Evolutionary conservation across 2,329 filamentous ascomycete species (phyloP), one percentile per base, ranked within the genome.

Genomic region (Akanthomyces lecanii): DNA sequence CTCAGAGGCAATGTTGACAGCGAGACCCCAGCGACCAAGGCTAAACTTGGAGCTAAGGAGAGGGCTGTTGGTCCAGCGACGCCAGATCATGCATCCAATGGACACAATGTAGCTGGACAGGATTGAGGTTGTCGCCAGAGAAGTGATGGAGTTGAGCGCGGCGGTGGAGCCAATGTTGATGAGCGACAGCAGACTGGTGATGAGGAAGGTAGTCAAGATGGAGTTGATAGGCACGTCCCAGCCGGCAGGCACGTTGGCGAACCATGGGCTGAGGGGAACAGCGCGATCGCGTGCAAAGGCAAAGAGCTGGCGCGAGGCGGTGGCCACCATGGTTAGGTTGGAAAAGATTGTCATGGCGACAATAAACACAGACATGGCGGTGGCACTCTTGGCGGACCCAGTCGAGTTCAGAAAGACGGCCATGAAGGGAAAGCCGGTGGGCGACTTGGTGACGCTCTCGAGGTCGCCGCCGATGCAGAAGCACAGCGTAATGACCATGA

Each of bases 131-230:
- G 82, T 75, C 30, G 78, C 78, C 14, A 85, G 74, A 1, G 80
- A 83, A n/a, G 81, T 76, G 65, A 84, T 78, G 62, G 79, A 81
- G 67, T 83, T 81, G 70, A 84, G 82, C 5, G 81, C 82, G 7
- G 77, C 75, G 2, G 75, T 71, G n/a, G 77, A 82, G 45, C 78
- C 81, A 62, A 83, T 78, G 70, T 81, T 82, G 73, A 83, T 82
- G 61, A 82, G 72, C 0, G 76, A 77, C 8, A 82, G 72, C 10
- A 81, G 69, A 11, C 72, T 68, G 1, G 81, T 80, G 33, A 77
- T 76, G 4, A 75, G 72, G 48, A 78, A 82, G 18, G 79, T 81
- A 14, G 57, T 63, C 11, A 65, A 11, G 18, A 65, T 64, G 40
- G 59, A 28, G 48, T 64, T 65, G 52, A 65, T 62, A 47, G 59